Base-by-base conservation (phyloP, 2,329 filamentous ascomycete species). In the Colletotrichum musae region DNA sequence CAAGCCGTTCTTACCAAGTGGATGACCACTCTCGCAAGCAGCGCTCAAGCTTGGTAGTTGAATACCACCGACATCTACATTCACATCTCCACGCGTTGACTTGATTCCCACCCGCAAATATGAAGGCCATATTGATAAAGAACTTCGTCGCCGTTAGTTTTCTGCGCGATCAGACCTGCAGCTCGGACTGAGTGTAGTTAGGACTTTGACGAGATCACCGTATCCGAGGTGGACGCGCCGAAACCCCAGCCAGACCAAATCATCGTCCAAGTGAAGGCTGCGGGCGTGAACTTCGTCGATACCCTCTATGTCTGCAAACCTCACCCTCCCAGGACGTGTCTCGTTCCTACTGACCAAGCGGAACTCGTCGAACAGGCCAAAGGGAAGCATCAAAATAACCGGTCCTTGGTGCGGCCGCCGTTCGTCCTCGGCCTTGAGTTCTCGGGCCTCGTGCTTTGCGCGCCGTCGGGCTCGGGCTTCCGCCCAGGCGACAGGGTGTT, bases 401-500 rank as follows among this genome's bases (percentile, higher is more conserved):
- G 79, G 36, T 82, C 81, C n/a, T 83, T 88, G 62, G 83, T 88
- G 45, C 80, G 80, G 39, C 88, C 88, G 1, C 88, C 88, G 0
- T 91, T 91, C 77, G 84, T 82, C 1, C 82, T 90, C 0, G 88
- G 88, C 13, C 86, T 86, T n/a, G 88, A 91, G 74, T 91, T 90
- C 73, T 81, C 87, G 1, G 88, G 88, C n/a, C 78, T 83, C 2
- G 80, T 91, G 1, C 69, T 83, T 41, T 77, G 77, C 2, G 75
- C 82, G 0, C 81, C 84, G 0, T 21, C 75, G 5, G 48, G 61
- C 15, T 80, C 78, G 16, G 68, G 71, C 0, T 84, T 86, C 68
- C 74, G 75, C 24, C 78, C 78, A 4, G 88, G 87, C 6, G 84
- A 87, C 52, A 78, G 80, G 16, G 86, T 91, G 28, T 90, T 89